Percentiles rank a stretch among this genome's conserved stretches.
phyloP scores from a whole-genome alignment of 345 rosid species.

The Pistacia integerrima region DNA sequence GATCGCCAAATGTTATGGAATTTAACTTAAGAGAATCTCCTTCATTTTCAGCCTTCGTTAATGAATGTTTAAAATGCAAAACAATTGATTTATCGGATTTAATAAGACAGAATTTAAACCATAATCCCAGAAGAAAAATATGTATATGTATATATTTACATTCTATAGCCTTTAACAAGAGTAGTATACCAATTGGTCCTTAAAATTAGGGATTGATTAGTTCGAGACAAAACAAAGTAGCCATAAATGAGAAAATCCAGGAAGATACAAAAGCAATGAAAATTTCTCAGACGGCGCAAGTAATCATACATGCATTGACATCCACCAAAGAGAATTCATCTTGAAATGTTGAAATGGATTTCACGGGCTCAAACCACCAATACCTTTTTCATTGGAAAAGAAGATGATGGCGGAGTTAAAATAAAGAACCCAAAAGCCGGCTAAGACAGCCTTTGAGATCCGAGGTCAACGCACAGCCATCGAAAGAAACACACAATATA shows the following conservation, averaged over 20 bases:
- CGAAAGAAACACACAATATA: background rate
- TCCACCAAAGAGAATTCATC: background rate
- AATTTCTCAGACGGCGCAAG: background rate
- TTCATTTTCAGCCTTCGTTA: too few relatives aligned
- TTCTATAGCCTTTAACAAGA: too few relatives aligned
- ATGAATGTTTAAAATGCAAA: too few relatives aligned
- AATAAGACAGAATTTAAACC: too few relatives aligned
- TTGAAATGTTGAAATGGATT: background rate
- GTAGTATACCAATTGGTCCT: too few relatives aligned
- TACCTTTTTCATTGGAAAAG: constrained; percentile 11
- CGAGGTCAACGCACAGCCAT: constrained; percentile 26
- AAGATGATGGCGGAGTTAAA: background rate
- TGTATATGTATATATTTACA: too few relatives aligned
- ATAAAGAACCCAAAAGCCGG: constrained; percentile 16
- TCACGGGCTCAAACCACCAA: background rate
- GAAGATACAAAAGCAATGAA: background rate
- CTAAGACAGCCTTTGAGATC: constrained; percentile 20
- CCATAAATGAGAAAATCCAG: background rate
- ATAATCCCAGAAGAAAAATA: too few relatives aligned
- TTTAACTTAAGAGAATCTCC: too few relatives aligned
- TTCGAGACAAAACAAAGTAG: too few relatives aligned
- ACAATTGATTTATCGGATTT: too few relatives aligned
- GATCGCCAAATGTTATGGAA: too few relatives aligned
- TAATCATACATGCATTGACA: background rate
- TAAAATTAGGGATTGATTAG: too few relatives aligned